Conservation (phyloP, 345 rosid species). For the Melastoma malabathricum region DNA sequence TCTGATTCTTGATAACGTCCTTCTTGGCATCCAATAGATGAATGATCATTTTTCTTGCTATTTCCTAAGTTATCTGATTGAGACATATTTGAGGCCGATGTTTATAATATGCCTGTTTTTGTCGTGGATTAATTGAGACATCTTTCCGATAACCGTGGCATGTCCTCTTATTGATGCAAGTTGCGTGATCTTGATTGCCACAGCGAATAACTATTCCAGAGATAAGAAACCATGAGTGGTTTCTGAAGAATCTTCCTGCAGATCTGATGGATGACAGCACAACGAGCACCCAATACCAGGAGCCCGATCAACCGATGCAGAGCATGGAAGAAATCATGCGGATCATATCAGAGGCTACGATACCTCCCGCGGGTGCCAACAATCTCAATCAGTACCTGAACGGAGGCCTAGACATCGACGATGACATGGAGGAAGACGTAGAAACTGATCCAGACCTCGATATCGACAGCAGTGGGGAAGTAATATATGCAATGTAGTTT, state of each 20-base stretch:
- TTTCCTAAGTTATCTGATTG: not conserved
- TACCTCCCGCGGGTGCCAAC: conserved; percentile 64
- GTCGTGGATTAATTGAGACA: no score
- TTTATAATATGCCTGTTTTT: no score
- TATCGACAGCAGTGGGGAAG: conserved; percentile 91
- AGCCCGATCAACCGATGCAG: conserved; percentile 76
- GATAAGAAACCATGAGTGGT: conserved; percentile 86
- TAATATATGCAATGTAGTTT: conserved; percentile 71
- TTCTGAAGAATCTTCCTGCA: conserved; percentile 79
- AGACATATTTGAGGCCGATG: no score
- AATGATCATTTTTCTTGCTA: no score
- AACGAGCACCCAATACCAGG: conserved; percentile 50
- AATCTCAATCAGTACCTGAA: conserved; percentile 59
- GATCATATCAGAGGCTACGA: conserved; percentile 84
- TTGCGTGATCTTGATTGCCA: conserved; percentile 4
- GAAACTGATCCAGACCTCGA: conserved; percentile 90
- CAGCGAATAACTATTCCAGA: conserved; percentile 92
- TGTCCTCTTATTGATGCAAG: no score
- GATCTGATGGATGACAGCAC: conserved; percentile 62
- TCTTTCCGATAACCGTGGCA: no score
- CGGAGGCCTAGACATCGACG: conserved; percentile 79
- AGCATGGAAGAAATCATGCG: conserved; percentile 86
- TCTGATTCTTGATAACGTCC: not conserved
- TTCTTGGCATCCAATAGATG: no score
- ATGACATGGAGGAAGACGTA: conserved; percentile 90